Conservation (phyloP, 208 protist species). For the Angomonas deanei region DNA sequence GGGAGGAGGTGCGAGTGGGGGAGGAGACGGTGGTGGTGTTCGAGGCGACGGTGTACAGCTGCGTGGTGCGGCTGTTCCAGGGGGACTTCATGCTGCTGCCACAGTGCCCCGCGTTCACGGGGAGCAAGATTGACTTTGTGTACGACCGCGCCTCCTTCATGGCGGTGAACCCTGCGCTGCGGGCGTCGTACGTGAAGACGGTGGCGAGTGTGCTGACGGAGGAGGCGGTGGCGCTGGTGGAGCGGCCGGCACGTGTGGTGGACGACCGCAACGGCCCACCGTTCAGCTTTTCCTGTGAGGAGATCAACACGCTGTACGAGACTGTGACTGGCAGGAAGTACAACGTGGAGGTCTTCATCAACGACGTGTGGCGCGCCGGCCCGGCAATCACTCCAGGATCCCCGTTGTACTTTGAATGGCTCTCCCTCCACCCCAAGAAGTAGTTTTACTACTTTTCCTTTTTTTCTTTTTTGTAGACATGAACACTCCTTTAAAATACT, state of each 20-base stretch:
- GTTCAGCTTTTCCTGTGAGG: conserved; percentile 33
- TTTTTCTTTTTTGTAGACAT: background rate
- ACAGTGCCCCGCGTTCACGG: conserved; percentile 13
- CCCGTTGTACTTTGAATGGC: conserved; percentile 16
- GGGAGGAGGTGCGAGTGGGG: background rate
- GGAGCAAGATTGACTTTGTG: conserved; percentile 32
- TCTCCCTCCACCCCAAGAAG: conserved; percentile 6
- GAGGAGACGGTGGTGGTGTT: conserved; percentile 5
- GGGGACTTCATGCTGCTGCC: conserved; percentile 38
- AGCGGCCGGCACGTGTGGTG: conserved; percentile 36
- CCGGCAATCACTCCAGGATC: background rate
- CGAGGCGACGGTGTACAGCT: conserved; percentile 19
- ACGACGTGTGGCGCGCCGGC: conserved; percentile 12
- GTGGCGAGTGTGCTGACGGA: conserved; percentile 17
- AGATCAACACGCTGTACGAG: conserved; percentile 33
- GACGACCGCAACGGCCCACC: conserved; percentile 34
- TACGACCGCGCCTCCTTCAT: conserved; percentile 64
- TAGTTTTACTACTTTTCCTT: background rate
- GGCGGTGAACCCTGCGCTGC: conserved; percentile 41
- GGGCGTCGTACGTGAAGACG: conserved; percentile 21
- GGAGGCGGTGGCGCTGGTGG: conserved; percentile 21
- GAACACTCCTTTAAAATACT: background rate
- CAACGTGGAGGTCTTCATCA: conserved; percentile 15
- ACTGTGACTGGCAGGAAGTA: conserved; percentile 16
- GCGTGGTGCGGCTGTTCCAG: conserved; percentile 36